Percentiles rank a stretch among this genome's conserved stretches.
Evolutionary conservation across 805 yeast genomes (phyloP).

Genomic region (Saturnispora silvae): DNA sequence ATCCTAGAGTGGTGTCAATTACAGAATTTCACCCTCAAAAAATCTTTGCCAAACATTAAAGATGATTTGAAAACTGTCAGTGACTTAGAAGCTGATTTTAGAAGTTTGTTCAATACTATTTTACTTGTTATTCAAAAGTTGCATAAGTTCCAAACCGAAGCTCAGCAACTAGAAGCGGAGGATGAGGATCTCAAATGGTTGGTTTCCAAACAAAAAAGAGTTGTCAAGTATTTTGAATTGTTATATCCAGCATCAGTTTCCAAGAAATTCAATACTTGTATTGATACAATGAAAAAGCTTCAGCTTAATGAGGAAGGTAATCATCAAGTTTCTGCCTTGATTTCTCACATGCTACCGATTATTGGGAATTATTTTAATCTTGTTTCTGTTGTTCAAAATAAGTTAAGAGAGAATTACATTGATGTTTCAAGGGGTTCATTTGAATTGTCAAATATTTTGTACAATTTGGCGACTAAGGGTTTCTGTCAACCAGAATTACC

Average conservation of each 20-base stretch:
- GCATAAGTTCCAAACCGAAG: conserved; percentile 25
- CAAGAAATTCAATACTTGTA: conserved; percentile 17
- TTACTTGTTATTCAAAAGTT: conserved; percentile 60
- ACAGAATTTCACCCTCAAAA: conserved; percentile 11
- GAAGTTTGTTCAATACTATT: conserved; percentile 46
- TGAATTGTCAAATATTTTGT: conserved; percentile 44
- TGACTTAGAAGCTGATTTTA: conserved; percentile 37
- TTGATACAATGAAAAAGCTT: conserved; percentile 26
- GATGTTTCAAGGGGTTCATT: conserved; percentile 52
- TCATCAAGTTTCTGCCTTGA: conserved; percentile 33
- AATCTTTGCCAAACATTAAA: conserved; percentile 12
- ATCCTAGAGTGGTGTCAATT: conserved; percentile 36
- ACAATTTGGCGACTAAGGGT: conserved; percentile 62
- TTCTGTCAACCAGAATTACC: conserved; percentile 89
- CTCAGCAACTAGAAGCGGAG: conserved; percentile 30
- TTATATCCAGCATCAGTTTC: conserved; percentile 17
- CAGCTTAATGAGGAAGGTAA: conserved; percentile 32
- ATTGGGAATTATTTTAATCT: conserved; percentile 48
- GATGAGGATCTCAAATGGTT: conserved; percentile 44
- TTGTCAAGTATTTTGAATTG: conserved; percentile 32
- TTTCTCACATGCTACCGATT: conserved; percentile 52
- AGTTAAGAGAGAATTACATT: conserved; percentile 38
- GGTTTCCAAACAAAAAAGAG: conserved; percentile 33
- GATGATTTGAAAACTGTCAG: conserved; percentile 20
- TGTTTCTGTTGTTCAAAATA: conserved; percentile 32